Evolutionary conservation across 805 yeast genomes (phyloP), one percentile per base, ranked within the genome.

Genomic region (Cyberlindnera saturnus): DNA sequence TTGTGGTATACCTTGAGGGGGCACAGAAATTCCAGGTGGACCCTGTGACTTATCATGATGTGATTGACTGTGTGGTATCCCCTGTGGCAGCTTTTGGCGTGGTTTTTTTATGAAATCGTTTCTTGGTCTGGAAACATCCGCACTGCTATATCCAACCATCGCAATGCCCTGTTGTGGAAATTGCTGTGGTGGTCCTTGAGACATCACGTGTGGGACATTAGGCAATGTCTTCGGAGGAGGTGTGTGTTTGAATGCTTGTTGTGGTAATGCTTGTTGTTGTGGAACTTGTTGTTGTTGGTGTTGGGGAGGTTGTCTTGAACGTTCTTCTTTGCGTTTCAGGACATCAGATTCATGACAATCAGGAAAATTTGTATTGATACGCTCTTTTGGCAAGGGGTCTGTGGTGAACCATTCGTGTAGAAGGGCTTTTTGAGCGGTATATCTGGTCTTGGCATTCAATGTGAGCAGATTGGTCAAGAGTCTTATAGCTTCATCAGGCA

Each of bases 321-420:
- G 32, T 32, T 19, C 36, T 28, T 43, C 35, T 18, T 40, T 44
- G 13, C 35, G 29, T 30, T 36, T 69, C 48, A 78, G 77, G 38
- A 77, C 77, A 62, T 88, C 96, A 20, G 89, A 75, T 62, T 91
- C 98, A 61, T 93, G 97, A 48, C 95, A 79, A 49, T 90, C 95
- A 51, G 84, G 90, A 51, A 83, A 84, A 16, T 45, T 41, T 8
- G 47, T 46, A 3, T 26, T 15, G 26, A 73, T 73, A 4, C 88
- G 84, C n/a, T 42, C 50, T 0, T 80, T 77, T 13, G 96, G 88
- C 18, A 74, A 50, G 0, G 97, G 97, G 0, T 73, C 80, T 4
- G 4, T 13, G 2, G 20, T 23, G 64, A 93, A 89, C 65, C 81
- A 93, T 2, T 64, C 68, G 52, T 87, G 89, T 14, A 74, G 66